Evolutionary conservation across 2,329 filamentous ascomycete genomes (phyloP), one percentile per base, ranked within the genome.

Genomic region (Byssothecium circinans): DNA sequence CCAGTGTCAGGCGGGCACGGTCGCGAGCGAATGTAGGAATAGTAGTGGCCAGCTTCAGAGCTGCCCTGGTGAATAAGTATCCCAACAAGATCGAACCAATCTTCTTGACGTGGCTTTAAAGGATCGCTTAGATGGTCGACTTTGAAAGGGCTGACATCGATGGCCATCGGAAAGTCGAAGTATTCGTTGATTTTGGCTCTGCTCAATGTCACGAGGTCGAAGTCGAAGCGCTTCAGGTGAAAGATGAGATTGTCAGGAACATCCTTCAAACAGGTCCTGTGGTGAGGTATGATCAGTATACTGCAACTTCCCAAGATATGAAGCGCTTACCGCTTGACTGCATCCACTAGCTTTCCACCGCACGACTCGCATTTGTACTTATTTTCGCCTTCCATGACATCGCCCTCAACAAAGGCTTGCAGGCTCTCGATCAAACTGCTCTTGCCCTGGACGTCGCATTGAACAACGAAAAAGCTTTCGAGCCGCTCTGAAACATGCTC

Each of bases 311-410:
- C 8, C 14, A 36, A 18, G 22, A 29, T 14, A 32, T 10, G 15
- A 12, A 4, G 11, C 12, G 60, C 67, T 60, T 71, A 86, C 83
- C 87, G 83, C 71, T 96, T 96, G 56, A 97, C 89, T 17, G 94
- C 94, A 70, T 96, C 88, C 14, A 99, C 94, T 60, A 77, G 70
- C 36, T 94, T 88, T 10, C 83, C 83, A 52, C 90, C 88, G 67
- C 94, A 99, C 4, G 84, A 87, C 23, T 91, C 91, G 73, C 94
- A 99, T 56, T 95, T 95, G 77, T 97, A 99, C 74, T 96, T 96
- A 76, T 99, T 97, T 62, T 96, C 91, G 56, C 95, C 94, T 77
- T 96, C 90, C 87, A 99, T 91, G 29, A 94, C 85, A 71, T 99
- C 94, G 3, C 94, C 94, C 65, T 95, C 89, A 11, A 97, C 91